A percentile compares a stretch with the other conserved stretches of the same genome.
phyloP scores from a whole-genome alignment of 192 early-diverging fungal species.

The Linnemannia schmuckeri region DNA sequence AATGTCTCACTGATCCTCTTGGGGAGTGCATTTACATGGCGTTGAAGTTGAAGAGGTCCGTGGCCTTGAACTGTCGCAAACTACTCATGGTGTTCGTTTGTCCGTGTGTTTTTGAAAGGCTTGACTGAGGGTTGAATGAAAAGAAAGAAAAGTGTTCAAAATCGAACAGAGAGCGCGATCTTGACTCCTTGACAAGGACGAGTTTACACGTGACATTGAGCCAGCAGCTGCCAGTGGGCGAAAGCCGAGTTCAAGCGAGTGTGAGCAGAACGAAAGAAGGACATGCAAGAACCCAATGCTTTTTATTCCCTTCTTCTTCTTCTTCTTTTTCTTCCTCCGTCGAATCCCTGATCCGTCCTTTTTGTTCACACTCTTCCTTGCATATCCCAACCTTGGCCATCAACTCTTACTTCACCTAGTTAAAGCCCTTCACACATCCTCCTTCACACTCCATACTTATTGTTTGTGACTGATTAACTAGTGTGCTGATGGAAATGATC shows the following conservation, averaged over 20 bases:
- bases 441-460: neutral
- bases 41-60: conserved; percentile 96
- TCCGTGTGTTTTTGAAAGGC: neutral
- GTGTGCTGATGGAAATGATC: neutral
- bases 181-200: no score
- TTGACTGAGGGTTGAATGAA: neutral
- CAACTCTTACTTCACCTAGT: neutral
- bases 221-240: neutral
- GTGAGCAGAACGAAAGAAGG: neutral
- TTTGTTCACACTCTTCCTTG: neutral
- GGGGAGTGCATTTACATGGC: conserved; percentile 72
- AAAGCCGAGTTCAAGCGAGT: neutral
- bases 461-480: neutral
- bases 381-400: neutral
- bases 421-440: neutral
- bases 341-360: neutral
- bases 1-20: neutral
- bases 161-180: neutral
- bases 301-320: neutral
- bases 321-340: neutral
- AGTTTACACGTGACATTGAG: neutral
- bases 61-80: conserved; percentile 76
- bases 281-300: neutral
- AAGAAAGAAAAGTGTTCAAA: neutral
- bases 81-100: conserved; percentile 47